Base-by-base conservation (phyloP, 1,284 basidiomycete genomes). In the Ganoderma sinense region DNA sequence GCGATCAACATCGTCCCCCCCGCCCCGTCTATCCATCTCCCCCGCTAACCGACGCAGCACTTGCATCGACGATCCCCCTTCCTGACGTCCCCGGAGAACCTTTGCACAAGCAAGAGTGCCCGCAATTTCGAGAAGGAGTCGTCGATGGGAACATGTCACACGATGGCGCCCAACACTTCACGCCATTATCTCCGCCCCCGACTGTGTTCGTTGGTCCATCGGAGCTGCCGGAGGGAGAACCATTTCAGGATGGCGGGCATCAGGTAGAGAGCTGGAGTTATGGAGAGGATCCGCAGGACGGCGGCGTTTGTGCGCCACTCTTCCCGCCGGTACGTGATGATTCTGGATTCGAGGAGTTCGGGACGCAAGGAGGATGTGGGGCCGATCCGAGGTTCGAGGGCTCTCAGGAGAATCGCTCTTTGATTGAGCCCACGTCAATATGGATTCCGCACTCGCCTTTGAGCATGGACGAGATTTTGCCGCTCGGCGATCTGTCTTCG, bases 171-270 rank as follows among this genome's bases (percentile, higher is more conserved):
- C 58, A 64, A 29, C 66, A 66, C 66, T 56, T 70, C 60, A 71
- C 69, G 61, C 75, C 75, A 62, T 66, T 76, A 48, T 77, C 76
- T 18, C 76, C 76, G 33, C 76, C 76, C 13, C 76, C 76, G 16
- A 77, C 76, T 29, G 33, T 64, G 8, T 66, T 70, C 20, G 62
- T 75, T 40, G 63, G 64, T n/a, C 45, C 71, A 43, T 69, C 70
- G 61, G 75, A 75, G 20, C 67, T 77, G 11, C 76, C 76, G 16
- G 26, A 45, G 0, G 64, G 45, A 43, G 64, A 41, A 5, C 62
- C n/a, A n/a, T n/a, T n/a, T n/a, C n/a, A n/a, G n/a, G n/a, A 65
- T 33, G 48, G 39, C 29, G 69, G 58, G 18, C 69, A 71, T 55
- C 36, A 31, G 10, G 59, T 74, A 23, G 68, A 71, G 48, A 67